A percentile compares a stretch with the other conserved stretches of the same genome.
Conservation (phyloP, 306 rosid genomes). For the Cicer yamashitae region DNA sequence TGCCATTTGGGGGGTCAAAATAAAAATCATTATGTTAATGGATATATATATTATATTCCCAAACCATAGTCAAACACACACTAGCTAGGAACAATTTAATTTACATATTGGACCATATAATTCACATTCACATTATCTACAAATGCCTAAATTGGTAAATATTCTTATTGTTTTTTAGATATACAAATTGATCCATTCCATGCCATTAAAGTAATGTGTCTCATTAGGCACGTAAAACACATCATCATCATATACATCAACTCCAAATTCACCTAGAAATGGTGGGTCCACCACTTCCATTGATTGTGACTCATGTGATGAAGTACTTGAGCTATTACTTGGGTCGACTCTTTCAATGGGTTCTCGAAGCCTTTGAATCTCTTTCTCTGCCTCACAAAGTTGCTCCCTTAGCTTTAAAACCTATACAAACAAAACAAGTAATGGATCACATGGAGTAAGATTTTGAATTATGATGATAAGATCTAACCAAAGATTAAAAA, state of each 20-base stretch:
- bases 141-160: slow-evolving; percentile 42
- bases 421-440: slow-evolving; percentile 43
- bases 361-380: slow-evolving; percentile 61
- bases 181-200: slow-evolving; percentile 72
- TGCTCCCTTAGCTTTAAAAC: slow-evolving; percentile 66
- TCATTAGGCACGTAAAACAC: slow-evolving; percentile 54
- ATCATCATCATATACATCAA: slow-evolving; percentile 58
- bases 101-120: slow-evolving; percentile 48
- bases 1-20: slow-evolving; percentile 1
- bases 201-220: slow-evolving; percentile 50
- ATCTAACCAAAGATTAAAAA: slow-evolving; percentile 9
- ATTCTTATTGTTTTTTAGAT: slow-evolving; percentile 40
- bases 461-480: not conserved
- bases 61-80: slow-evolving; percentile 55
- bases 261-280: slow-evolving; percentile 65
- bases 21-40: slow-evolving; percentile 49
- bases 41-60: slow-evolving; percentile 40
- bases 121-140: slow-evolving; percentile 62
- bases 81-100: slow-evolving; percentile 29
- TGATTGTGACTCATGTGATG: slow-evolving; percentile 53
- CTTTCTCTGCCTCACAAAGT: slow-evolving; percentile 64
- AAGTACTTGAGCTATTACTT: slow-evolving; percentile 61
- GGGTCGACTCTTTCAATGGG: slow-evolving; percentile 48
- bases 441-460: not conserved
- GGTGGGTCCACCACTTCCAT: slow-evolving; percentile 62